Evolutionary conservation across 1,139 yeast species (phyloP).

Genomic region (Debaryomyces nepalensis): DNA sequence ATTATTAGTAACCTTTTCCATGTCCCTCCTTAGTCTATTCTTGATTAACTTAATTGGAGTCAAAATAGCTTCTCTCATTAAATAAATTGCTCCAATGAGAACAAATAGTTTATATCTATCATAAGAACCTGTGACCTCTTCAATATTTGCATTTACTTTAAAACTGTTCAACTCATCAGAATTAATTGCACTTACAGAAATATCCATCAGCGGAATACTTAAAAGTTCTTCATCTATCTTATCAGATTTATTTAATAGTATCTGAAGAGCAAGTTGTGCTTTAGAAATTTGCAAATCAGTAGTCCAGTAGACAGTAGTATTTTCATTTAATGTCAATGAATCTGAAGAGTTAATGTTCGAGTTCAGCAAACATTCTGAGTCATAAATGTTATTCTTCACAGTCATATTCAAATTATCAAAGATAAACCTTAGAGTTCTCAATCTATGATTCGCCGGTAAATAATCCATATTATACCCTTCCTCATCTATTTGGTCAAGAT

Average conservation of each 20-base stretch:
- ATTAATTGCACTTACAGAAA: conserved; percentile 22
- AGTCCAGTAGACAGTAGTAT: conserved; percentile 2
- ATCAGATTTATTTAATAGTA: background rate
- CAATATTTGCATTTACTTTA: conserved; percentile 31
- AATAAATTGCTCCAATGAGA: conserved; percentile 56
- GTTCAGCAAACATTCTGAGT: background rate
- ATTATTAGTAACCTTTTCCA: conserved; percentile 22
- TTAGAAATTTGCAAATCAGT: background rate
- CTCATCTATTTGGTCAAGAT: conserved; percentile 33
- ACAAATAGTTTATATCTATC: conserved; percentile 58
- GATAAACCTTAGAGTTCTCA: conserved; percentile 33
- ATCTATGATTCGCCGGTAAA: conserved; percentile 37
- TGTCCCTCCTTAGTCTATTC: conserved; percentile 30
- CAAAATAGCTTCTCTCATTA: conserved; percentile 52
- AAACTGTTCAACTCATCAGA: conserved; percentile 29
- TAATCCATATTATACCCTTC: conserved; percentile 46
- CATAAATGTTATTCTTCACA: conserved; percentile 8
- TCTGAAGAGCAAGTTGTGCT: conserved; percentile 1
- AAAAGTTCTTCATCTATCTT: conserved; percentile 17
- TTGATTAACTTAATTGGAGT: conserved; percentile 36
- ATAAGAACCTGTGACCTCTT: conserved; percentile 38
- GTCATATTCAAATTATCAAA: conserved; percentile 17
- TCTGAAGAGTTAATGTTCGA: conserved; percentile 4
- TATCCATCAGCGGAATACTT: conserved; percentile 24
- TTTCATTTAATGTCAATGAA: conserved; percentile 6